phyloP scores from a whole-genome alignment of 2,329 filamentous ascomycete genomes.

The Venturia oleaginea region DNA sequence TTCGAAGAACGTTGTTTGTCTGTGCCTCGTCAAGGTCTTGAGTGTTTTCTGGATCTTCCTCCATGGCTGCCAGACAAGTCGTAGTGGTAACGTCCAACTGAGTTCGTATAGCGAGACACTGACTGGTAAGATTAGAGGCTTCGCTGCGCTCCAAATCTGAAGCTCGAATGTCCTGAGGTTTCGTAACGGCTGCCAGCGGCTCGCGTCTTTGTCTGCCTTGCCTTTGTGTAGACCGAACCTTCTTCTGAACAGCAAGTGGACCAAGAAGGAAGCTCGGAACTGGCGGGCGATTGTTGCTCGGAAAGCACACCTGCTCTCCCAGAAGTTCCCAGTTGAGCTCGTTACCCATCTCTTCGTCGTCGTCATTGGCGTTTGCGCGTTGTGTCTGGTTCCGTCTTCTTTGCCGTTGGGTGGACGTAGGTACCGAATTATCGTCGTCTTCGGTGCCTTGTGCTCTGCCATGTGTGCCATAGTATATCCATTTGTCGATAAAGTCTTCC shows the following conservation, averaged over 20 bases:
- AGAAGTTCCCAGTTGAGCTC: conserved; percentile 80
- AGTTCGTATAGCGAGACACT: conserved; percentile 66
- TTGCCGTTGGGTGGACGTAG: conserved; percentile 38
- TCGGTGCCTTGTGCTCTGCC: conserved; percentile 45
- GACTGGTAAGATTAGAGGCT: conserved; percentile 66
- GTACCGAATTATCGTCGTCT: conserved; percentile 42
- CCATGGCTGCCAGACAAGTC: conserved; percentile 21
- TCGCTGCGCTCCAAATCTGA: conserved; percentile 63
- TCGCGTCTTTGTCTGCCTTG: conserved; percentile 44
- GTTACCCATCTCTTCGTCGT: conserved; percentile 62
- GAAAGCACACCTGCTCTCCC: conserved; percentile 67
- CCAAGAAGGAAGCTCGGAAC: conserved; percentile 79
- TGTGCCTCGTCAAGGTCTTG: conserved; percentile 30
- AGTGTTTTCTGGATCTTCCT: conserved; percentile 22
- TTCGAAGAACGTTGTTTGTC: conserved; percentile 47
- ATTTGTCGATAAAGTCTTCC: conserved; percentile 86
- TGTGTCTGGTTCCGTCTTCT: conserved; percentile 28
- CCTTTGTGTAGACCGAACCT: conserved; percentile 60
- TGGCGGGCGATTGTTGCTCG: conserved; percentile 62
- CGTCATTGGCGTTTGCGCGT: conserved; percentile 35
- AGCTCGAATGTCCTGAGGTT: conserved; percentile 65
- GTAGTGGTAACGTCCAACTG: conserved; percentile 33
- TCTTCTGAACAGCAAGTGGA: conserved; percentile 82
- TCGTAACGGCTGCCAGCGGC: conserved; percentile 12
- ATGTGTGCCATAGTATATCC: conserved; percentile 72